A percentile compares a stretch with the other conserved stretches of the same genome.
Conservation (phyloP, 225 moss, liverwort and hornwort species). For the Pseudoscleropodium purum region DNA sequence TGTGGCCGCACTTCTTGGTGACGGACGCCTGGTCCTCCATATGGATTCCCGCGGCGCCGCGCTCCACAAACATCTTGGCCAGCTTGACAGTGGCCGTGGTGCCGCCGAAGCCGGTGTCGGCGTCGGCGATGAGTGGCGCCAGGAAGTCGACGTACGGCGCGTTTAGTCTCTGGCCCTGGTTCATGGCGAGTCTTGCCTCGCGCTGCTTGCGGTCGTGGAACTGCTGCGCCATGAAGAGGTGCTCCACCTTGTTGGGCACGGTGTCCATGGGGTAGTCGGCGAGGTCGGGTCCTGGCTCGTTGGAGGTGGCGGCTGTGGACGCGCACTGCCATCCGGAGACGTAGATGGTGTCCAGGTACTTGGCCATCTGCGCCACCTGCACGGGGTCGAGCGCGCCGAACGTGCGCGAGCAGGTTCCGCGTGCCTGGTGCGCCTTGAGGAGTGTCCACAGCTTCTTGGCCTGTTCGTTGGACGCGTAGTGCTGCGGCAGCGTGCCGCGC, state of each 20-base stretch:
- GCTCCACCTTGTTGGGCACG: constrained; percentile 83
- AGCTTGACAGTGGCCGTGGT: constrained; percentile 76
- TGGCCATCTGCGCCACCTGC: constrained; percentile 73
- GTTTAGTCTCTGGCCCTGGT: neutral
- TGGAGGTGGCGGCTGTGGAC: constrained; percentile 63
- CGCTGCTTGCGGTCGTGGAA: constrained; percentile 82
- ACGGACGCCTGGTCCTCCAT: constrained; percentile 77
- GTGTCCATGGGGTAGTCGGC: constrained; percentile 87
- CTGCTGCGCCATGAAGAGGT: constrained; percentile 71
- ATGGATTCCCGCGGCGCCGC: constrained; percentile 72
- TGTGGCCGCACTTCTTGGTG: constrained; percentile 82
- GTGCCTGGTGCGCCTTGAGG: constrained; percentile 51
- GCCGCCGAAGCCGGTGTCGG: constrained; percentile 73
- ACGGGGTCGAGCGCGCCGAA: constrained; percentile 75
- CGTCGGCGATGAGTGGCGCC: constrained; percentile 63
- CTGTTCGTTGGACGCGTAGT: constrained; percentile 55
- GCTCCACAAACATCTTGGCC: constrained; percentile 75
- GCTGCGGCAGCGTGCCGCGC: constrained; percentile 43
- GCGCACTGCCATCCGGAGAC: constrained; percentile 90
- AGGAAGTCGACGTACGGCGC: constrained; percentile 59
- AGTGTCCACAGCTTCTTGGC: constrained; percentile 59
- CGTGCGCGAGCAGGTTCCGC: constrained; percentile 52
- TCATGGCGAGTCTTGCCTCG: constrained; percentile 43
- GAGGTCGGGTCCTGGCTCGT: constrained; percentile 80
- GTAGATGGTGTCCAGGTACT: constrained; percentile 74